These are phyloP conservation scores for Hypoxylon sp. DNA, from an alignment of 2,329 filamentous ascomycete genomes.

Conservation along the genomic window DNA sequence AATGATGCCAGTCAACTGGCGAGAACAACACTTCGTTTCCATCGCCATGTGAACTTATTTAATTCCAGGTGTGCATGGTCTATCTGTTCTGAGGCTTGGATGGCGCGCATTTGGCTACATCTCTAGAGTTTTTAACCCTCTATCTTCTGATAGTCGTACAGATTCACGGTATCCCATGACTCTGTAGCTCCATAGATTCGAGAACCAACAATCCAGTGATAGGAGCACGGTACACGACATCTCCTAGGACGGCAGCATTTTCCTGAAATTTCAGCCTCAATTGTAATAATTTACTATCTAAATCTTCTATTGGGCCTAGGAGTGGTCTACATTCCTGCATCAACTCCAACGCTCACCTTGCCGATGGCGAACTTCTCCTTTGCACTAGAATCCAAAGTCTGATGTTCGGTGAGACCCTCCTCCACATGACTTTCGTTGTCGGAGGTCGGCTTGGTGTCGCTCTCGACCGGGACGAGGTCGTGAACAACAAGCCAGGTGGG, in stretches of 20 bases:
- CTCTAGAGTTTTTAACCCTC: not conserved
- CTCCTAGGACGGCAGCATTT: not conserved
- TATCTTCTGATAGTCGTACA: not conserved
- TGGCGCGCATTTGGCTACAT: not conserved
- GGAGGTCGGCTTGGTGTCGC: constrained; percentile 11
- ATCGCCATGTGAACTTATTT: not conserved
- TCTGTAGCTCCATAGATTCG: not conserved
- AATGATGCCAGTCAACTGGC: constrained; percentile 26
- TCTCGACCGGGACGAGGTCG: constrained; percentile 52
- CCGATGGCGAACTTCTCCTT: constrained; percentile 44
- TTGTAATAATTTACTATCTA: not conserved
- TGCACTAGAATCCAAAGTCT: constrained; percentile 28
- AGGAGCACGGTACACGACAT: not conserved
- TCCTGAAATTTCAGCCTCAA: not conserved
- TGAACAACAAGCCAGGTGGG: constrained; percentile 55
- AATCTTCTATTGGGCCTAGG: no score
- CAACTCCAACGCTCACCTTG: constrained; percentile 30
- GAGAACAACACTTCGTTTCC: not conserved
- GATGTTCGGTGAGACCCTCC: constrained; percentile 35
- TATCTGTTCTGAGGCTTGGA: not conserved
- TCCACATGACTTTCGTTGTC: constrained; percentile 42
- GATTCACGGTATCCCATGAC: no score
- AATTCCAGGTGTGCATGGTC: not conserved
- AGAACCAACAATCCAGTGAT: not conserved
- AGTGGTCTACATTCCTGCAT: constrained; percentile 4